Percentiles rank a stretch among this genome's conserved stretches.
phyloP scores from a whole-genome alignment of 179 eudicot genomes.

The Vitellaria paradoxa region DNA sequence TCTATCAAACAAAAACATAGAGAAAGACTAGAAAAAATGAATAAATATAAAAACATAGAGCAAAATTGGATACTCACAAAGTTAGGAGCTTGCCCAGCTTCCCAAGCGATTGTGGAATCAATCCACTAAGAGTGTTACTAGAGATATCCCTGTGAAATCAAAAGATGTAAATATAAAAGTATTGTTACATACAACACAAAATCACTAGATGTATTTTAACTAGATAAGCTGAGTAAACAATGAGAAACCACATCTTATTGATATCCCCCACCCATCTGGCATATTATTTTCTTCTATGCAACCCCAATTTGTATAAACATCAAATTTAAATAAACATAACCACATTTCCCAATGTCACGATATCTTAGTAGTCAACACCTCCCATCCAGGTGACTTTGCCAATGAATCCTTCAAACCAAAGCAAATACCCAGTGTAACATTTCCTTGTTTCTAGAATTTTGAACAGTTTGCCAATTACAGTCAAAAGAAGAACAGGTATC shows the following conservation, averaged over 20 bases:
- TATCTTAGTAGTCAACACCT: constrained; percentile 1
- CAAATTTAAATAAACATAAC: background rate
- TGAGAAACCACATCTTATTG: background rate
- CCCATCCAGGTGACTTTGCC: background rate
- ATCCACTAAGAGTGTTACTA: constrained; percentile 80
- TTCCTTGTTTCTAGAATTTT: constrained; percentile 1
- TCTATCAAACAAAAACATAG: constrained; percentile 1
- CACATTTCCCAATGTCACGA: background rate
- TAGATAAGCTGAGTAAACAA: background rate
- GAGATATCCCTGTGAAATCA: constrained; percentile 72
- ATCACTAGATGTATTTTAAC: constrained; percentile 2
- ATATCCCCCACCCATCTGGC: background rate
- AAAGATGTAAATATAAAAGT: constrained; percentile 1
- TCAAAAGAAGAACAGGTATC: background rate
- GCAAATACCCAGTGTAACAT: background rate
- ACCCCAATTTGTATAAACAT: background rate
- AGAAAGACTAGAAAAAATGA: background rate
- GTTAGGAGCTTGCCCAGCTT: constrained; percentile 62
- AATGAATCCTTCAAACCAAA: background rate
- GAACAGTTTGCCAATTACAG: background rate
- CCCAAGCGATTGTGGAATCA: constrained; percentile 81
- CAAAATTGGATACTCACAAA: constrained; percentile 52
- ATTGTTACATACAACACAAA: background rate
- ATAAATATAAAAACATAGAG: background rate
- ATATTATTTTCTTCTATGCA: background rate